Evolutionary conservation across 78 protist species (phyloP), one percentile per base, ranked within the genome.

Genomic region (Cavenderia fasciculata): DNA sequence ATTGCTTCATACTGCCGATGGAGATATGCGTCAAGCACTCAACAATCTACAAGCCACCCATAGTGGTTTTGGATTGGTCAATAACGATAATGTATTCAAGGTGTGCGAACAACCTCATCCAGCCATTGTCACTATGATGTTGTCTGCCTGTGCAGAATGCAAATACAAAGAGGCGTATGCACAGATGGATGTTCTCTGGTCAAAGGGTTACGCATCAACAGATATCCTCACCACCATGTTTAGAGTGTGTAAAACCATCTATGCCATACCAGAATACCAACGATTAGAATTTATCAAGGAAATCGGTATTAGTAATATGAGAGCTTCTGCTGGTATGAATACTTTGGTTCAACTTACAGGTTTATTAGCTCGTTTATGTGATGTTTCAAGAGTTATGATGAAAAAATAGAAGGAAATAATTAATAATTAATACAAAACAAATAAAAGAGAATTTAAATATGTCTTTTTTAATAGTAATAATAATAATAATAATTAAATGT

Each of bases 91-190:
- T 44, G 99, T 98, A 16, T 97, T 88, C 69, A 96, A 97, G 76
- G 98, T 93, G 16, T 95, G 98, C 72, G 99, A 98, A 21, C 98
- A 96, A 34, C 99, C 99, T 1, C 99, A 98, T 36, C 99, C 99
- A 25, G 29, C 57, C 14, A 1, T 95, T 1, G 57, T 97, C 11
- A 52, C 76, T 21, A n/a, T 82, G 16, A 82, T 96, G 33, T 2
- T 96, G 12, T 6, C 6, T 1, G 7, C 21, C 12, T 93, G 96
- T 74, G 1, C 69, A n/a, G 11, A 27, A 4, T 92, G 87, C 6
- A 62, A 85, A n/a, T 27, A 90, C 51, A n/a, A 88, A 10, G 51
- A 1, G 4, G 96, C 98, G 0, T 25, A 56, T 49, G 29, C 4
- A 4, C 7, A 6, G 1, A 61, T 79, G 21, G 19, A 51, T 41